These are phyloP conservation scores for Didymosphaeria variabile DNA, from an alignment of 2,329 filamentous ascomycete genomes.

Conservation along the genomic window DNA sequence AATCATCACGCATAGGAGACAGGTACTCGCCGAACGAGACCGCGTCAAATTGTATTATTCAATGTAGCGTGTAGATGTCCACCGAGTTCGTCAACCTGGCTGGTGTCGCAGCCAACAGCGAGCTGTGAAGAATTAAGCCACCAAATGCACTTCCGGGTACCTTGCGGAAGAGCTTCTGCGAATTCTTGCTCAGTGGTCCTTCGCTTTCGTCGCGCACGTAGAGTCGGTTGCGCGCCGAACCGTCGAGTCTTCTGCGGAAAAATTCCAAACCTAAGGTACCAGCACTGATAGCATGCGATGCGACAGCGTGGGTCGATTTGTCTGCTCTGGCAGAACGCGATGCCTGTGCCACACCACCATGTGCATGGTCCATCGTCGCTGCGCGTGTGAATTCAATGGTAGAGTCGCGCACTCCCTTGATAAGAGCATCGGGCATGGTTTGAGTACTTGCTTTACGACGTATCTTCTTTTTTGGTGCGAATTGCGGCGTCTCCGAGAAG, in stretches of 20 bases:
- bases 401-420: conserved; percentile 25
- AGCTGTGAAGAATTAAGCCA: conserved; percentile 32
- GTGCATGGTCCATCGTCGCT: conserved; percentile 27
- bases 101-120: conserved; percentile 28
- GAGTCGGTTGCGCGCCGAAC: conserved; percentile 35
- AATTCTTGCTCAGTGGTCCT: conserved; percentile 23
- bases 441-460: conserved; percentile 31
- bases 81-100: conserved; percentile 35
- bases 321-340: background rate
- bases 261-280: conserved; percentile 25
- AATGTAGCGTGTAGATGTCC: conserved; percentile 35
- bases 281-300: conserved; percentile 24
- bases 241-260: conserved; percentile 34
- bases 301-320: conserved; percentile 16
- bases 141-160: conserved; percentile 31
- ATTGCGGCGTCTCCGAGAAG: conserved; percentile 26
- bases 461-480: conserved; percentile 23
- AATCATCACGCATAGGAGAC: conserved; percentile 16
- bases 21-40: background rate
- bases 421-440: conserved; percentile 19
- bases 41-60: conserved; percentile 16
- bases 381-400: conserved; percentile 26
- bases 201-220: conserved; percentile 30
- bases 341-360: background rate
- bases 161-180: conserved; percentile 29